A percentile compares a stretch with the other conserved stretches of the same genome.
These are phyloP conservation scores for Podospora pseudocomata DNA, from an alignment of 495 filamentous ascomycete species.

Conservation along the genomic window DNA sequence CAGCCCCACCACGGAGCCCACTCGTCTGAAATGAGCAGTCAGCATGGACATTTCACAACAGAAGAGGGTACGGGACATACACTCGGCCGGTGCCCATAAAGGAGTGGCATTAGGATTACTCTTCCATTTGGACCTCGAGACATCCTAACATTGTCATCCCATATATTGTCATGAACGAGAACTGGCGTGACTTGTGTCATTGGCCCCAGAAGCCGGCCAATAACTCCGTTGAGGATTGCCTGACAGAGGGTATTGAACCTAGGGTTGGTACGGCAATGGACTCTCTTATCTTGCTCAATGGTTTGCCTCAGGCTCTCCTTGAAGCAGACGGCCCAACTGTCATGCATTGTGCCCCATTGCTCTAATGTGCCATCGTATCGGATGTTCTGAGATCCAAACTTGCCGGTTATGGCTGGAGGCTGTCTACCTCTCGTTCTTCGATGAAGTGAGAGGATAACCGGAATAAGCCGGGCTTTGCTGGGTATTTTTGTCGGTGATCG, in stretches of 20 bases:
- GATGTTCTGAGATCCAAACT: too few relatives aligned
- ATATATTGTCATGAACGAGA: slow-evolving; percentile 49
- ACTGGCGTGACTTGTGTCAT: slow-evolving; percentile 32
- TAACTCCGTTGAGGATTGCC: slow-evolving; percentile 34
- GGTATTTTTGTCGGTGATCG: too few relatives aligned
- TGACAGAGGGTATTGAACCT: slow-evolving; percentile 18
- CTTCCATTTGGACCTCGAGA: slow-evolving; percentile 23
- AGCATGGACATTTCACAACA: background rate
- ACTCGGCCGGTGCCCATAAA: slow-evolving; percentile 6
- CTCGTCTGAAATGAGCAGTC: slow-evolving; percentile 7
- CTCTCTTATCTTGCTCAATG: slow-evolving; percentile 12
- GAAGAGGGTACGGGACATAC: background rate
- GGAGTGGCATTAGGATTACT: slow-evolving; percentile 7
- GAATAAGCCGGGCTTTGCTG: too few relatives aligned
- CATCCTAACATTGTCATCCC: slow-evolving; percentile 42
- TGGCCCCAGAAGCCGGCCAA: slow-evolving; percentile 39
- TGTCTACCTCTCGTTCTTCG: too few relatives aligned
- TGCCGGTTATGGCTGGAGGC: too few relatives aligned
- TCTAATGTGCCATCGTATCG: too few relatives aligned
- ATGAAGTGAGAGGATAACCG: too few relatives aligned
- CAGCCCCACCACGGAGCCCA: slow-evolving; percentile 5
- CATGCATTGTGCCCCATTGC: too few relatives aligned
- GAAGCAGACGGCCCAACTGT: slow-evolving; percentile 17
- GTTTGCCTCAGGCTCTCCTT: background rate
- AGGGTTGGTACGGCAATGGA: slow-evolving; percentile 15